Conservation (phyloP, 768 basidiomycete genomes). For the Austroboletus eburneus region DNA sequence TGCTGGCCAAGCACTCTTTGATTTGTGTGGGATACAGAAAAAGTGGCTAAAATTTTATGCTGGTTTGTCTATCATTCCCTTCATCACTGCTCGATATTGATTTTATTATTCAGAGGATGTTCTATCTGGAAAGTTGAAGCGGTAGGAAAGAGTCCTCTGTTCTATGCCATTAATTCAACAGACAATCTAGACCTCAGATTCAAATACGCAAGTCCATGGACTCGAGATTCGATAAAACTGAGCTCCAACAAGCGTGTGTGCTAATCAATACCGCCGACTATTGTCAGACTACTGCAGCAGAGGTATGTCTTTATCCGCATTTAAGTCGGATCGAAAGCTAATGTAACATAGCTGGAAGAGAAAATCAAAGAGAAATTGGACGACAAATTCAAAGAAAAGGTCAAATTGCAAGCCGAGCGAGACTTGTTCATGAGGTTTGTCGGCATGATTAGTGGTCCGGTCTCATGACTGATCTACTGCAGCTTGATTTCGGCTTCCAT, state of each 20-base stretch:
- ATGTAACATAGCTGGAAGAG: constrained; percentile 71
- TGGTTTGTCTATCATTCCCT: constrained; percentile 41
- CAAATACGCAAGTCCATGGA: constrained; percentile 70
- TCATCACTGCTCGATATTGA: not conserved
- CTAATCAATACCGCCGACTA: constrained; percentile 97
- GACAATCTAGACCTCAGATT: constrained; percentile 35
- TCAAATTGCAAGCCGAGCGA: constrained; percentile 80
- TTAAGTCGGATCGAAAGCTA: not conserved
- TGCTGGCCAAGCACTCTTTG: constrained; percentile 77
- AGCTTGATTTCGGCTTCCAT: constrained; percentile 88
- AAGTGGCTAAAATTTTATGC: constrained; percentile 96
- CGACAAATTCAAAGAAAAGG: constrained; percentile 68
- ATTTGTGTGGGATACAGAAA: constrained; percentile 75
- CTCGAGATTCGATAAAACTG: constrained; percentile 66
- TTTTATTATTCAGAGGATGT: constrained; percentile 75
- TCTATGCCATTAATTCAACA: not conserved
- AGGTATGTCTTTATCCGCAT: constrained; percentile 44
- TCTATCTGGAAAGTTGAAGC: constrained; percentile 66
- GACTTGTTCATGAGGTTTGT: constrained; percentile 85
- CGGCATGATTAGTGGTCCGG: not conserved
- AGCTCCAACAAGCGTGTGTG: constrained; percentile 81
- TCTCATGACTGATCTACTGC: not conserved
- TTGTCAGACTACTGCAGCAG: constrained; percentile 85
- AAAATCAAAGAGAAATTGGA: constrained; percentile 82
- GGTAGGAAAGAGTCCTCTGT: constrained; percentile 38